Evolutionary conservation across 176 grass and related monocot species (phyloP), one percentile per base, ranked within the genome.

Genomic region (Leersia perrieri): DNA sequence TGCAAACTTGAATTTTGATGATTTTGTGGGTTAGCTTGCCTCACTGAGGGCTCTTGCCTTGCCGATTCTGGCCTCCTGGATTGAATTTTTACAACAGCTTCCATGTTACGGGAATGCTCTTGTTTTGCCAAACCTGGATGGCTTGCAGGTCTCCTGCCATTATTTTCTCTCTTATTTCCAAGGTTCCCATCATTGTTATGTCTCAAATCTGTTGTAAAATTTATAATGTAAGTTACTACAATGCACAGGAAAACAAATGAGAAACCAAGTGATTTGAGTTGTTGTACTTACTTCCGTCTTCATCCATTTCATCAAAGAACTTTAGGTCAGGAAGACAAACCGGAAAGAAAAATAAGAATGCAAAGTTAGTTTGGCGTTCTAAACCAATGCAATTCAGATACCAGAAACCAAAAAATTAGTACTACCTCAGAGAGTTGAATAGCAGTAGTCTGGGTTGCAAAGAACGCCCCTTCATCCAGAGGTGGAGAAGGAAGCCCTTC

Each of bases 231-330:
- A 83, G 13, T 86, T 22, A 85, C 4, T 35, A 77, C 49, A 68
- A 11, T 57, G 53, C 12, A 60, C 20, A 75, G 23, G 16, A 27
- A 40, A 80, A n/a, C n/a, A 18, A 31, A 75, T n/a, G 39, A 22
- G 68, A 38, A 75, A 60, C 34, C 76, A 76, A 66, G 11, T 0
- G 84, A 27, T 26, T 27, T 2, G 51, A 45, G 68, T 74, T 63
- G 5, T 76, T 82, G 76, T 80, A 88, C 95, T 95, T 77, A 98
- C 95, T 98, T 98, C 95, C 92, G 32, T 95, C 93, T 35, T 95
- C 90, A 77, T 99, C 96, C 92, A 99, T 99, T 81, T 86, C 96
- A 53, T 94, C 95, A 80, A 94, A 98, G 74, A 94, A 89, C 92
- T 92, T 88, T 29, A 93, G 29, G 78, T 66, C 25, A n/a, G 34